phyloP scores from a whole-genome alignment of 75 land plant species.

The Pseudotsuga menziesii region DNA sequence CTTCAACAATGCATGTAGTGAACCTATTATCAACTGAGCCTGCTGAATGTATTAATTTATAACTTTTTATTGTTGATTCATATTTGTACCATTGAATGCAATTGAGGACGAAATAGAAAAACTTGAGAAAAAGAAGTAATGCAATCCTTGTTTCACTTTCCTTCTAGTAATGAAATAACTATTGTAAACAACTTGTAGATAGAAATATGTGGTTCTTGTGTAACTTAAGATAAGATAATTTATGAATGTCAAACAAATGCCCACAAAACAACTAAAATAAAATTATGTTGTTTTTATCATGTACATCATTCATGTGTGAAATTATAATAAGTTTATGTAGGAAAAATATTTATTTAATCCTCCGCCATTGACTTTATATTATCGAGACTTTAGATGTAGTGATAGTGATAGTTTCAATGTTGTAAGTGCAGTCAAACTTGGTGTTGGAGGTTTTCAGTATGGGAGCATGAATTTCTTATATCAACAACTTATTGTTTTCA shows the following conservation, averaged over 20 bases:
- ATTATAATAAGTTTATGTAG: no score
- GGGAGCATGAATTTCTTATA: constrained; percentile 87
- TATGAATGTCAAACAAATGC: no score
- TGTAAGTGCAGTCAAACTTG: constrained; percentile 63
- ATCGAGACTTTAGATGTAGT: not conserved
- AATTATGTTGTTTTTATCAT: no score
- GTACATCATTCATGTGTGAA: no score
- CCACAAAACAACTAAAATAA: no score
- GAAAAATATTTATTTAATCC: not conserved
- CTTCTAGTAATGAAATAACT: not conserved
- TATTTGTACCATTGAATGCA: not conserved
- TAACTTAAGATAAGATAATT: no score
- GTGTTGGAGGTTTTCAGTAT: constrained; percentile 94
- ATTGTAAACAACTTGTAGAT: not conserved
- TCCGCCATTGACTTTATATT: not conserved
- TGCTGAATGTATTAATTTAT: constrained; percentile 50
- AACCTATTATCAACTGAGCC: constrained; percentile 82
- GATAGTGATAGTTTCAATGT: not conserved
- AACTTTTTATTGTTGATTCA: not conserved
- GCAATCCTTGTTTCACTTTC: not conserved
- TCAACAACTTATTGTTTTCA: constrained; percentile 64
- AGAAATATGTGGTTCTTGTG: not conserved
- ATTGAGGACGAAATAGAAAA: not conserved
- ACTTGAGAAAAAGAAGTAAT: not conserved
- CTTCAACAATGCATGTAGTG: constrained; percentile 87